These are phyloP conservation scores for Penicillium verrucosum DNA, from an alignment of 2,329 filamentous ascomycete genomes.

Conservation along the genomic window DNA sequence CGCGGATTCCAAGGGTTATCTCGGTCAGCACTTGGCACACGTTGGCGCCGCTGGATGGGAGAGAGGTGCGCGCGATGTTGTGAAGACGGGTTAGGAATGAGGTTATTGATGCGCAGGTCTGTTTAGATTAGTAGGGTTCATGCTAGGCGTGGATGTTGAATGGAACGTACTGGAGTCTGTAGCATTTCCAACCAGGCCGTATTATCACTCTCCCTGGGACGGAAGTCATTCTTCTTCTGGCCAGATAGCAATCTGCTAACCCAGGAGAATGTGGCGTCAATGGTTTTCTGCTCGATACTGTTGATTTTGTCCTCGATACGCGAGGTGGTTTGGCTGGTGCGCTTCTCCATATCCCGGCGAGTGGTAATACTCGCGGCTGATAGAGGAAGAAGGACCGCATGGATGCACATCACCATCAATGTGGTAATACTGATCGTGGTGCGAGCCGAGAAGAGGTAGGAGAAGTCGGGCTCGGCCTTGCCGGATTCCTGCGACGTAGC, in stretches of 20 bases:
- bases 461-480: conserved; percentile 83
- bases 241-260: conserved; percentile 66
- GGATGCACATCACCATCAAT: conserved; percentile 88
- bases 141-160: not conserved
- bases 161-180: conserved; percentile 62
- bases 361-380: conserved; percentile 88
- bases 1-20: conserved; percentile 73
- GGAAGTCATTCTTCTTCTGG: conserved; percentile 87
- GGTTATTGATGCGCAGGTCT: conserved; percentile 76
- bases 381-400: conserved; percentile 83
- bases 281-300: conserved; percentile 63
- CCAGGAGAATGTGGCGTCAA: conserved; percentile 74
- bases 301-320: conserved; percentile 83
- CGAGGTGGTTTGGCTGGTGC: conserved; percentile 68
- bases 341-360: conserved; percentile 82
- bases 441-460: conserved; percentile 74
- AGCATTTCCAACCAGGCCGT: conserved; percentile 64
- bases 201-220: conserved; percentile 73
- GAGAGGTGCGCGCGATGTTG: conserved; percentile 60
- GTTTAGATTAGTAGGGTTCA: not conserved
- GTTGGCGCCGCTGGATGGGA: conserved; percentile 66
- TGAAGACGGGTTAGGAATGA: conserved; percentile 72
- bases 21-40: conserved; percentile 78
- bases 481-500: conserved; percentile 72
- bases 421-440: conserved; percentile 85